A percentile compares a stretch with the other conserved stretches of the same genome.
Evolutionary conservation across 2,329 filamentous ascomycete species (phyloP).

Genomic region (Stagonosporopsis rhizophila): DNA sequence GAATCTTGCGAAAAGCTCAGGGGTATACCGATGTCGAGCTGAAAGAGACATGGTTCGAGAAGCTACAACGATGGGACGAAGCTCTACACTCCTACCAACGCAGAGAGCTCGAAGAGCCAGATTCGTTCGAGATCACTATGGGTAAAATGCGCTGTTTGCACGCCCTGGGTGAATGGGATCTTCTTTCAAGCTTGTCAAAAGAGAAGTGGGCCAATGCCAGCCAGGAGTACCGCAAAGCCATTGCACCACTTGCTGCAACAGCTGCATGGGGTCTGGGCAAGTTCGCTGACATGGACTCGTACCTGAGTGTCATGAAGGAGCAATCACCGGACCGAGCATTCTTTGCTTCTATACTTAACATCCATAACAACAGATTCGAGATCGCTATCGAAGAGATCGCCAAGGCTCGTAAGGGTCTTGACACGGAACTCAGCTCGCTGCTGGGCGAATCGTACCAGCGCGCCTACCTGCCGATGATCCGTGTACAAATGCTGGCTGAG

Average conservation of each 20-base stretch:
- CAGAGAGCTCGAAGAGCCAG: slow-evolving; percentile 74
- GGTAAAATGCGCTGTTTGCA: slow-evolving; percentile 99
- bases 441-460: slow-evolving; percentile 99
- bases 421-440: slow-evolving; percentile 92
- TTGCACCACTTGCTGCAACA: slow-evolving; percentile 91
- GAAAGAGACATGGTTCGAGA: slow-evolving; percentile 99
- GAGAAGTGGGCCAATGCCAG: slow-evolving; percentile 93
- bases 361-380: slow-evolving; percentile 94
- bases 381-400: slow-evolving; percentile 89
- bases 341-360: slow-evolving; percentile 93
- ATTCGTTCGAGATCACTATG: slow-evolving; percentile 94
- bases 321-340: slow-evolving; percentile 94
- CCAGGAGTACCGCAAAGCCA: slow-evolving; percentile 84
- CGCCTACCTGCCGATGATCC: slow-evolving; percentile 96
- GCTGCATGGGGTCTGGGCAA: slow-evolving; percentile 96
- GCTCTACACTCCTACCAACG: slow-evolving; percentile 90
- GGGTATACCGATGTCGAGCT: slow-evolving; percentile 95
- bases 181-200: slow-evolving; percentile 84
- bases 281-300: slow-evolving; percentile 98
- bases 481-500: slow-evolving; percentile 98
- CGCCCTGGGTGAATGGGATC: slow-evolving; percentile 96
- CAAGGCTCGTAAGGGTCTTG: slow-evolving; percentile 89
- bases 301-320: slow-evolving; percentile 92
- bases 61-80: slow-evolving; percentile 97
- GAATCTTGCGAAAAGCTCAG: slow-evolving; percentile 94